phyloP scores from a whole-genome alignment of 1,284 basidiomycete genomes.

The Gomphus sp. region DNA sequence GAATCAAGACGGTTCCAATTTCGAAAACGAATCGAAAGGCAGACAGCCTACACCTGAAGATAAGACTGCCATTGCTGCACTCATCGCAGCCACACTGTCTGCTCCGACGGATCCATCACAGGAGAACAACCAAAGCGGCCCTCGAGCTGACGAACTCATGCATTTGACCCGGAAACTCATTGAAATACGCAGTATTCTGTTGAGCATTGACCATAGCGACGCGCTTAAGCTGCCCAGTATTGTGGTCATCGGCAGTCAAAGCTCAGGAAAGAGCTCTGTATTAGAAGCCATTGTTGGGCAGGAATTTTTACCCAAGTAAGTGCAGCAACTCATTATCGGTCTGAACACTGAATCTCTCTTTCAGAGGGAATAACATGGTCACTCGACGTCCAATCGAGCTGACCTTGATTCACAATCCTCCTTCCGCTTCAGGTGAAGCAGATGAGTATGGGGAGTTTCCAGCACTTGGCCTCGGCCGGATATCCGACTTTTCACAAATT shows the following conservation, averaged over 20 bases:
- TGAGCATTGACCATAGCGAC: conserved; percentile 94
- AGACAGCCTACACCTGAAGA: conserved; percentile 43
- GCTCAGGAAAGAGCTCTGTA: conserved; percentile 96
- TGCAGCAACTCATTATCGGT: conserved; percentile 11
- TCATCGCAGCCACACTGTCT: conserved; percentile 64
- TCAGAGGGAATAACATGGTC: conserved; percentile 98
- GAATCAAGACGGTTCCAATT: conserved; percentile 18
- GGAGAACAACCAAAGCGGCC: conserved; percentile 27
- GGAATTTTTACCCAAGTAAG: conserved; percentile 95
- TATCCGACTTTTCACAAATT: conserved; percentile 84
- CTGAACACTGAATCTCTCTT: not conserved
- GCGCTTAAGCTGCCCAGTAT: conserved; percentile 92
- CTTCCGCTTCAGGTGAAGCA: conserved; percentile 41
- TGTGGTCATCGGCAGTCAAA: conserved; percentile 97
- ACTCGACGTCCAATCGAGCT: conserved; percentile 97
- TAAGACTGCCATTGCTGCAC: conserved; percentile 53
- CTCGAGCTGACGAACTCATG: conserved; percentile 69
- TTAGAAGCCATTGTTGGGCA: conserved; percentile 97
- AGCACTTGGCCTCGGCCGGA: conserved; percentile 76
- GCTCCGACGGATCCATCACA: conserved; percentile 55
- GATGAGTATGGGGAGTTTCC: conserved; percentile 94
- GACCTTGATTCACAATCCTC: conserved; percentile 88
- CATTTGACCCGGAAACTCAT: conserved; percentile 93
- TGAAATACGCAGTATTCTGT: conserved; percentile 88
- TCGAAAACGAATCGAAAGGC: conserved; percentile 15